A percentile compares a stretch with the other conserved stretches of the same genome.
phyloP scores from a whole-genome alignment of 176 grass and related monocot species.

The Juncus inflexus region DNA sequence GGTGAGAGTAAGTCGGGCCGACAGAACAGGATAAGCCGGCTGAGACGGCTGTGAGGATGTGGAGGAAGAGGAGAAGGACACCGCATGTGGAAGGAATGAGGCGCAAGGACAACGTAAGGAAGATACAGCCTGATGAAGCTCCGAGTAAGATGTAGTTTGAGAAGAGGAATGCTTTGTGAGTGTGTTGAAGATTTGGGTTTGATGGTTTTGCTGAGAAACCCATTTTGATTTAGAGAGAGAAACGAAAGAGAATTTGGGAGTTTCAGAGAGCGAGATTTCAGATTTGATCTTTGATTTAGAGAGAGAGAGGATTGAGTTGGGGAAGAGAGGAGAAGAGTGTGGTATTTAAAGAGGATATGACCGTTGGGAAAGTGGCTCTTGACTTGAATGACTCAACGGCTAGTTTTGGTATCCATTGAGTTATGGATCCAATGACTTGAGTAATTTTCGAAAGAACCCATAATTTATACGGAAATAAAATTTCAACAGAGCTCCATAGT shows the following conservation, averaged over 20 bases:
- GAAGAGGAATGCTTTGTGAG: slow-evolving; percentile 54
- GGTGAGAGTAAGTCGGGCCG: slow-evolving; percentile 29
- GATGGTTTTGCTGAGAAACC: slow-evolving; percentile 12
- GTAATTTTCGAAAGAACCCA: no score
- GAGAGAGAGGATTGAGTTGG: neutral
- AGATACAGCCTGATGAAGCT: slow-evolving; percentile 68
- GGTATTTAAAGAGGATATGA: neutral
- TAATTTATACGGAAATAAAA: no score
- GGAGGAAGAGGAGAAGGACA: slow-evolving; percentile 71
- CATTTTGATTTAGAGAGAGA: slow-evolving; percentile 5
- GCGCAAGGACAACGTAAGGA: slow-evolving; percentile 82
- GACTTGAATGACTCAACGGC: slow-evolving; percentile 15
- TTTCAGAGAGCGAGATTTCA: neutral
- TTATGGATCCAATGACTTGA: neutral
- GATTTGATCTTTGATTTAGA: neutral
- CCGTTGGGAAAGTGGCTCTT: slow-evolving; percentile 20
- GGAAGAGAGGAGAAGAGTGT: neutral
- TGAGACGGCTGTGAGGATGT: slow-evolving; percentile 52
- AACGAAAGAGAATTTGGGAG: neutral
- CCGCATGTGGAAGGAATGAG: slow-evolving; percentile 60
- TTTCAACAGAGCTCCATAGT: no score
- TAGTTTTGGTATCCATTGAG: slow-evolving; percentile 10
- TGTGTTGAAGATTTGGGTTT: slow-evolving; percentile 24
- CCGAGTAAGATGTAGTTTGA: slow-evolving; percentile 82
- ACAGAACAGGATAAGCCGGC: slow-evolving; percentile 52